phyloP scores from a whole-genome alignment of 2,329 filamentous ascomycete species.

The Pyricularia sp. region DNA sequence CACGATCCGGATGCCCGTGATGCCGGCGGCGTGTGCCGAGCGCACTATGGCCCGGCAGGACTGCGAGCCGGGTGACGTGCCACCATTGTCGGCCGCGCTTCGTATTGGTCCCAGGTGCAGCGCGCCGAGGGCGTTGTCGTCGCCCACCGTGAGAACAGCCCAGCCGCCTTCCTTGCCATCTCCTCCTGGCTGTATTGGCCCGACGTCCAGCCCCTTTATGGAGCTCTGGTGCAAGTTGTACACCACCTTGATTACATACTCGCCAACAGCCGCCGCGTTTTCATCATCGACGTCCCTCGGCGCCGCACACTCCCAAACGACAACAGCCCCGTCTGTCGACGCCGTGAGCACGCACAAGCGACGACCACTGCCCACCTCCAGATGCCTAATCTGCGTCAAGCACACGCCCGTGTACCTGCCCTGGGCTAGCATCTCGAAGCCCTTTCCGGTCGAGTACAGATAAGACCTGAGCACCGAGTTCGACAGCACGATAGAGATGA shows the following conservation, averaged over 20 bases:
- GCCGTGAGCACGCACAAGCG: conserved; percentile 49
- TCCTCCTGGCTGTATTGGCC: not conserved
- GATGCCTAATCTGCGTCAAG: conserved; percentile 54
- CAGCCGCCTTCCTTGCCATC: conserved; percentile 14
- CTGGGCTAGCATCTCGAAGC: conserved; percentile 40
- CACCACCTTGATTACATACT: conserved; percentile 19
- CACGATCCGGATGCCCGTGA: conserved; percentile 47
- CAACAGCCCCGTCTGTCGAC: conserved; percentile 73
- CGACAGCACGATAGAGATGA: conserved; percentile 68
- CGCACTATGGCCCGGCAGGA: not conserved
- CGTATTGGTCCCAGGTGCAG: conserved; percentile 27
- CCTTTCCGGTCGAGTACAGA: conserved; percentile 28
- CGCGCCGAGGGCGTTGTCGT: conserved; percentile 73
- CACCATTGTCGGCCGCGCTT: not conserved
- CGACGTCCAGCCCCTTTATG: conserved; percentile 56
- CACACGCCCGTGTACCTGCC: conserved; percentile 64
- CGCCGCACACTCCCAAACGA: conserved; percentile 40
- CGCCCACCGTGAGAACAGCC: conserved; percentile 67
- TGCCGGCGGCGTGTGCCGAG: conserved; percentile 60
- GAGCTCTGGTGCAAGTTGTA: conserved; percentile 66
- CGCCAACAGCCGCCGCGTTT: conserved; percentile 5
- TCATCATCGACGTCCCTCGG: conserved; percentile 6
- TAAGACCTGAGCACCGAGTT: conserved; percentile 69
- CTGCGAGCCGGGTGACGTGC: not conserved
- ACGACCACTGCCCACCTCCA: conserved; percentile 18